Base-by-base conservation (phyloP, 768 basidiomycete species). In the Naganishia vaughanmartiniae region DNA sequence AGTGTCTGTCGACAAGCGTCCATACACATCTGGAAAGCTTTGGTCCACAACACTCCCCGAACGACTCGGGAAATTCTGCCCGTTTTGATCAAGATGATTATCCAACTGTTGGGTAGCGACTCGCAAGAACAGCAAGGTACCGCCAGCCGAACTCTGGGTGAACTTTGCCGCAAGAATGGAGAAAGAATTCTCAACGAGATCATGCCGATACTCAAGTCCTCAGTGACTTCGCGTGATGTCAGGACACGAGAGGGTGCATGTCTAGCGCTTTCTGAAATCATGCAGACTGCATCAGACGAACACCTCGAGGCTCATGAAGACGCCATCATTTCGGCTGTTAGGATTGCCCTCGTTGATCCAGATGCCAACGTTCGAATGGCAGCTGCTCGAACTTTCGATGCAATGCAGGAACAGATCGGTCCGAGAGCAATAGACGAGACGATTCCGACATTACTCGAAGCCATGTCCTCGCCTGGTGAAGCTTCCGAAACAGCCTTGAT, bases 1-100 rank as follows among this genome's bases (percentile, higher is more conserved):
- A 88, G 87, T 51, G 86, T 89, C 54, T 94, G 98, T 45, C 88
- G 95, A 48, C 91, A 92, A 78, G 88, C 92, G 2, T 91, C 94
- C 0, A 87, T 95, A 54, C 92, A 92, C 69, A 96, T 98, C 73
- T 99, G 96, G 96, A 98, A 98, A 82, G 95, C 93, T 4, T 84
- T 98, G 73, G 94, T 99, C 12, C 87, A 92, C 79, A 98, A 72
- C 69, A 73, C 65, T 11, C 75, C 42, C 72, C 90, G 91, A 90
- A 79, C 78, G 11, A 78, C 80, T 24, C 89, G 93, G 72, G 95
- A 98, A 79, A 90, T 98, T 71, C 84, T 99, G 53, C 89, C 91
- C 1, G 88, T 93, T 69, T 86, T 99, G 74, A 85, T 95, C 69
- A 90, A 91, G 79, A 86, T 93, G 71, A 84, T 98, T 67, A 83